Base-by-base conservation (phyloP, 2,329 filamentous ascomycete species). In the Cryphonectria naterciae region DNA sequence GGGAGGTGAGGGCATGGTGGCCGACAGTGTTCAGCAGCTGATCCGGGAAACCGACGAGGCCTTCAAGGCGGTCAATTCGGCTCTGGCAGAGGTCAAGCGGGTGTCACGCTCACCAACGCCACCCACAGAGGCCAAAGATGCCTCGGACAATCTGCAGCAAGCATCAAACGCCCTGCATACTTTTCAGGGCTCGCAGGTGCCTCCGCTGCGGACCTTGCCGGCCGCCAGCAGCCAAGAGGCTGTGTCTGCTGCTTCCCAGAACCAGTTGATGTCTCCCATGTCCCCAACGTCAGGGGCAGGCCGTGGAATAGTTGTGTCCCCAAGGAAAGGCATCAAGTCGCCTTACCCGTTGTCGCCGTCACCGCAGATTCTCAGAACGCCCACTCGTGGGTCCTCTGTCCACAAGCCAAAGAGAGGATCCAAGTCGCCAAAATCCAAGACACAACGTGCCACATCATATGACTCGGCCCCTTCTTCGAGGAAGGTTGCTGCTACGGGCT, bases 41-140 rank as follows among this genome's bases (percentile, higher is more conserved):
- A 84, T 86, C 63, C 78, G 80, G 72, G 82, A 87, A 74, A 83
- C 85, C 4, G 85, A 88, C 72, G 80, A 84, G 70, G 84, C 85
- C 39, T 87, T 87, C 77, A 81, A 82, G 75, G 80, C 82, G 17
- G 81, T 85, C 35, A 83, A 81, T 2, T 78, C 77, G 66, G 81
- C 81, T 25, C 77, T 87, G 54, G 78, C 78, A 49, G 80, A 85
- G 67, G 79, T 80, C 25, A 78, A 78, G 70, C 71, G 77, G 28
- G 71, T 75, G 25, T 76, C 77, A n/a, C 76, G 75, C n/a, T 71
- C 61, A 7, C 56, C 68, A 56, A 13, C 67, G 37, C 37, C 69
- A 65, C 68, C 67, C 37, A 67, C 41, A 41, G 63, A 73, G 62
- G 19, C 66, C 35, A 63, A 62, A 54, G 25, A 35, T 37, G 54